Evolutionary conservation across 345 rosid genomes (phyloP).

Genomic region (Hevea brasiliensis): DNA sequence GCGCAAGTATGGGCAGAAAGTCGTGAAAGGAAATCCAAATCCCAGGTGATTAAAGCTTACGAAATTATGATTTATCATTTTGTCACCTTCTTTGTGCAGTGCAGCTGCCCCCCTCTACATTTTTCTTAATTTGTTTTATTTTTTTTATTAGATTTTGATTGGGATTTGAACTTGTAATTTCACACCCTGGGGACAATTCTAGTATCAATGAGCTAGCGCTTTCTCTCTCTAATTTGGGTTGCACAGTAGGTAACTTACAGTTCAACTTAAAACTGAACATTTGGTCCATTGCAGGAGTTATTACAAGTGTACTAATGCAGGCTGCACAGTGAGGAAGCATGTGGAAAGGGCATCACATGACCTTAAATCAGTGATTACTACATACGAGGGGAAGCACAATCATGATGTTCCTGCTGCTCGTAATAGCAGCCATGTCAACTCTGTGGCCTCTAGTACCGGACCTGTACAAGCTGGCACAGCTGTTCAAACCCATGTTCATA

Average conservation of each 20-base stretch:
- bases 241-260: neutral
- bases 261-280: neutral
- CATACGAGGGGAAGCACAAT: conserved; percentile 97
- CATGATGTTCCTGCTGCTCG: conserved; percentile 84
- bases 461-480: conserved; percentile 29
- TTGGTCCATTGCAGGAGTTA: conserved; percentile 66
- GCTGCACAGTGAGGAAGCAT: conserved; percentile 93
- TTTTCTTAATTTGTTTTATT: too few relatives aligned
- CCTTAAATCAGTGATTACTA: conserved; percentile 88
- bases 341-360: conserved; percentile 99
- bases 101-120: too few relatives aligned
- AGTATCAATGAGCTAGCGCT: too few relatives aligned
- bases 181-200: too few relatives aligned
- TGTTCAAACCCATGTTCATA: conserved; percentile 45
- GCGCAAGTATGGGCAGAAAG: conserved; percentile 99
- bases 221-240: neutral
- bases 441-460: conserved; percentile 4
- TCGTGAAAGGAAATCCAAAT: conserved; percentile 97
- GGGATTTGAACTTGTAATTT: too few relatives aligned
- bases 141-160: too few relatives aligned
- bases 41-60: conserved; percentile 58
- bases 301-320: conserved; percentile 92
- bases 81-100: too few relatives aligned
- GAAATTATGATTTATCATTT: too few relatives aligned
- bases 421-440: conserved; percentile 33